A percentile compares a stretch with the other conserved stretches of the same genome.
Evolutionary conservation across 345 rosid genomes (phyloP).

Genomic region (Aquilaria yunnanensis): DNA sequence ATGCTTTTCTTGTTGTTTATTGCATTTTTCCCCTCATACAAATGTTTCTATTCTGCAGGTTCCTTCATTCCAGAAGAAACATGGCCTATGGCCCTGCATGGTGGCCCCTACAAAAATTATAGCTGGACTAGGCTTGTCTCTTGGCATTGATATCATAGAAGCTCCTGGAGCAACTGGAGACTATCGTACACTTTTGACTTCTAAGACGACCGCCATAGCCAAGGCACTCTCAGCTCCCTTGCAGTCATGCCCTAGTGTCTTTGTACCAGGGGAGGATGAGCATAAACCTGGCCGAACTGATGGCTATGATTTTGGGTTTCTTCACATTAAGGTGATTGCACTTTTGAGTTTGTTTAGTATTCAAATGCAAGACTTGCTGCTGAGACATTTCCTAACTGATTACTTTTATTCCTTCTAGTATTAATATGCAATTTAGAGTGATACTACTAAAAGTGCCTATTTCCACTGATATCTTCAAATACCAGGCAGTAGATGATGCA

Average conservation of each 20-base stretch:
- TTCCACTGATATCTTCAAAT: constrained; percentile 5
- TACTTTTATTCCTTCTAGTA: not conserved
- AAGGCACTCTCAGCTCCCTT: constrained; percentile 76
- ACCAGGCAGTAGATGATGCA: constrained; percentile 93
- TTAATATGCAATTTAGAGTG: constrained; percentile 1
- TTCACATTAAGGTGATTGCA: constrained; percentile 73
- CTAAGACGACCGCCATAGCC: constrained; percentile 75
- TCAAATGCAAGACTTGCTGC: too few species aligned
- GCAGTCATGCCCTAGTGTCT: constrained; percentile 52
- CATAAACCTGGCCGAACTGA: constrained; percentile 61
- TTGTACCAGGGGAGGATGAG: constrained; percentile 85
- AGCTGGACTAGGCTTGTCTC: constrained; percentile 90
- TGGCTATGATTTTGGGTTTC: constrained; percentile 96
- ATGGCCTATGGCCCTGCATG: constrained; percentile 92
- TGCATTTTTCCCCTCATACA: too few species aligned
- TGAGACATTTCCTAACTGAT: not conserved
- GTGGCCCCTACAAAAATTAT: constrained; percentile 98
- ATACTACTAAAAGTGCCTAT: not conserved
- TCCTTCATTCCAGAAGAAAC: constrained; percentile 67
- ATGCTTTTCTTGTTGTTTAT: not conserved
- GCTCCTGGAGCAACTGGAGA: constrained; percentile 98
- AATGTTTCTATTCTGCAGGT: constrained; percentile 32
- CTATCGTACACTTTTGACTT: constrained; percentile 79
- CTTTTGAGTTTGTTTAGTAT: not conserved
- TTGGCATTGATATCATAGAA: constrained; percentile 84